Conservation (phyloP, 108 stramenopile genomes). For the Cyclostephanos invisitatus region DNA sequence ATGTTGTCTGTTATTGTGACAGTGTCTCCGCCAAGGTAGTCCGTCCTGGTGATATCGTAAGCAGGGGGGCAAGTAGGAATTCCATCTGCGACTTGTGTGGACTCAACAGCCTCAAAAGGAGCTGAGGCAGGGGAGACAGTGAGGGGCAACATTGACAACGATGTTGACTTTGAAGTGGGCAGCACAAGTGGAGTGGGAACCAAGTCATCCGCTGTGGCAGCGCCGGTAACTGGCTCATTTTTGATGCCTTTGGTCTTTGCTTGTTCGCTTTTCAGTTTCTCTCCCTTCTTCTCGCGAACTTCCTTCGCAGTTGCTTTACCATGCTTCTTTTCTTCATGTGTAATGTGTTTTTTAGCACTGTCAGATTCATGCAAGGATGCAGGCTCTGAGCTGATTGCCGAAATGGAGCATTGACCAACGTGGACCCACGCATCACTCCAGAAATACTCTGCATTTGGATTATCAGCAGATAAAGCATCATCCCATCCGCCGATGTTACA, state of each 20-base stretch:
- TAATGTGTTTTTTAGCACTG: too few relatives aligned
- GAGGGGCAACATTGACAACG: neutral
- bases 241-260: neutral
- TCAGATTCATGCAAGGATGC: too few relatives aligned
- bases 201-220: neutral
- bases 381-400: neutral
- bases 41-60: slow-evolving; percentile 1
- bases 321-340: neutral
- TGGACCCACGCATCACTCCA: slow-evolving; percentile 15
- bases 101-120: neutral
- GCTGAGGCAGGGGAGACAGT: neutral
- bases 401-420: neutral
- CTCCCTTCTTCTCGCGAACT: neutral
- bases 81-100: neutral
- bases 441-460: slow-evolving; percentile 1
- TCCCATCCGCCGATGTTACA: slow-evolving; percentile 17
- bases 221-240: neutral
- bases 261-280: neutral
- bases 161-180: neutral
- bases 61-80: slow-evolving; percentile 5
- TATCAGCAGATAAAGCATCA: neutral
- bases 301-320: neutral
- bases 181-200: neutral
- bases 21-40: slow-evolving; percentile 11
- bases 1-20: neutral